Percentiles rank a stretch among this genome's conserved stretches.
Conservation (phyloP, 2,329 filamentous ascomycete species). For the Fusarium phyllophilum region DNA sequence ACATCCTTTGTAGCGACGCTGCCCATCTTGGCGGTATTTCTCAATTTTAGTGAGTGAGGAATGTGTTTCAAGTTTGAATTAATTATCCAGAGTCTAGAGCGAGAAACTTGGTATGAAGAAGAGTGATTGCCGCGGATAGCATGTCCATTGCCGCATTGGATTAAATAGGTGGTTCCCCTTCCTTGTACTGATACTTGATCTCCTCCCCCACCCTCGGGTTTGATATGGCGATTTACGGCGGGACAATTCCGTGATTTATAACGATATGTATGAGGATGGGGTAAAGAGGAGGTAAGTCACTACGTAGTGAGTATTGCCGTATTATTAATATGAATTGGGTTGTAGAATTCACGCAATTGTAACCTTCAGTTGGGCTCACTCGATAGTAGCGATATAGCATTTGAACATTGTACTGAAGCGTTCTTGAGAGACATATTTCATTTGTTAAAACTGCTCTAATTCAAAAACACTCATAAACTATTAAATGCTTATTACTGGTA, state of each 20-base stretch:
- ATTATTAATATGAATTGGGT: not conserved
- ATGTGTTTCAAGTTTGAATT: not conserved
- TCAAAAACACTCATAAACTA: not conserved
- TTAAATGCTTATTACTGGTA: not conserved
- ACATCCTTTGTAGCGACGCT: conserved; percentile 47
- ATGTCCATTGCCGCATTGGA: not conserved
- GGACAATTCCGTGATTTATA: conserved; percentile 34
- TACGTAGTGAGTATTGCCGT: not conserved
- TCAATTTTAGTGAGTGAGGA: not conserved
- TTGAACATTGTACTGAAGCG: not conserved
- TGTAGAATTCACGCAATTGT: not conserved
- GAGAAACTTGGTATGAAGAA: not conserved
- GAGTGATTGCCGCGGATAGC: not conserved
- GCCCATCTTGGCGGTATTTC: conserved; percentile 17
- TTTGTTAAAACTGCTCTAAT: not conserved
- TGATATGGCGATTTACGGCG: conserved; percentile 27
- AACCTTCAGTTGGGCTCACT: not conserved
- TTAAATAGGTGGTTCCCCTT: conserved; percentile 6
- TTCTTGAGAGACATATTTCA: not conserved
- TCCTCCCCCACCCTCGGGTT: conserved; percentile 1
- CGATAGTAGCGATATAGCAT: not conserved
- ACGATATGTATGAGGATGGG: not conserved
- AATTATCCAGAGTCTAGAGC: not conserved
- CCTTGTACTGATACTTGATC: not conserved
- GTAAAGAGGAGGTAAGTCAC: not conserved